Evolutionary conservation across 805 yeast species (phyloP).

Genomic region (Metschnikowia chrysomelidarum): DNA sequence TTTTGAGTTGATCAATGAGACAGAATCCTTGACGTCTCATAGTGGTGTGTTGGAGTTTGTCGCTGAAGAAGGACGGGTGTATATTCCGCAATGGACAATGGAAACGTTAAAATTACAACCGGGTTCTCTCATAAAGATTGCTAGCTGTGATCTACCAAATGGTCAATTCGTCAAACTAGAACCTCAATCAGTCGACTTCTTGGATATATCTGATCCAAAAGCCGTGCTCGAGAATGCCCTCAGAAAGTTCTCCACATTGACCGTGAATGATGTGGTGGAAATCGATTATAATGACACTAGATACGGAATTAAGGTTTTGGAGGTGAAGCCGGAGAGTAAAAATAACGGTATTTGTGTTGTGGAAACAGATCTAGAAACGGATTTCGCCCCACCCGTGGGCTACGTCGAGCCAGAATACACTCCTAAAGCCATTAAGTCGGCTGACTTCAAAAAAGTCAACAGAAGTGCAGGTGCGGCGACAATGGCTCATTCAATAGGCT

Average conservation of each 20-base stretch:
- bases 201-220: constrained; percentile 92
- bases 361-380: constrained; percentile 95
- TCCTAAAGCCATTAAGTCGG: constrained; percentile 41
- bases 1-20: constrained; percentile 74
- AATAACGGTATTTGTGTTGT: constrained; percentile 83
- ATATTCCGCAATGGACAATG: constrained; percentile 97
- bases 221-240: constrained; percentile 94
- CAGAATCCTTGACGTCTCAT: constrained; percentile 60
- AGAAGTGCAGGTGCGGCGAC: constrained; percentile 54
- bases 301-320: constrained; percentile 80
- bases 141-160: constrained; percentile 74
- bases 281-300: constrained; percentile 76
- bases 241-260: constrained; percentile 84
- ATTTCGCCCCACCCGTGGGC: constrained; percentile 98
- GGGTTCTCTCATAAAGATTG: constrained; percentile 76
- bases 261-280: constrained; percentile 81
- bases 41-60: constrained; percentile 95
- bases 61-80: constrained; percentile 96
- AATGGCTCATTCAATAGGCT: constrained; percentile 75
- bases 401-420: constrained; percentile 84
- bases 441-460: constrained; percentile 34
- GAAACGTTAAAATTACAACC: constrained; percentile 66
- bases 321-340: constrained; percentile 73
- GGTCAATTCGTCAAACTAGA: constrained; percentile 91
- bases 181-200: constrained; percentile 91